Evolutionary conservation across 2,329 filamentous ascomycete genomes (phyloP).

Genomic region (Ophiocordyceps camponoti-leonardi): DNA sequence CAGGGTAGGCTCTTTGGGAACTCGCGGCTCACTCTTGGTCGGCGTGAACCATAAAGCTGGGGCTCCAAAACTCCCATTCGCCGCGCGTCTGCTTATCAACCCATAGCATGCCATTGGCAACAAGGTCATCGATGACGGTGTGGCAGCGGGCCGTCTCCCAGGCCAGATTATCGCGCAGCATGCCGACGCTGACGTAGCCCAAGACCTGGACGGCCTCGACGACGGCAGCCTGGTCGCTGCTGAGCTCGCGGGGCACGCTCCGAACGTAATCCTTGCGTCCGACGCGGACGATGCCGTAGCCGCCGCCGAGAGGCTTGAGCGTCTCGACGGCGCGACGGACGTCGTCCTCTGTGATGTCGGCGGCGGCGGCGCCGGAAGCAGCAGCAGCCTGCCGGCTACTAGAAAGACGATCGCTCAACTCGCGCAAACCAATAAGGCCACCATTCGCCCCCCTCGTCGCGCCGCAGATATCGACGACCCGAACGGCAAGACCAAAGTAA

Average conservation of each 20-base stretch:
- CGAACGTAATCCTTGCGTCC: slow-evolving; percentile 77
- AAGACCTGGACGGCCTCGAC: slow-evolving; percentile 81
- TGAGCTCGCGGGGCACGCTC: slow-evolving; percentile 86
- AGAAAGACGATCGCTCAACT: slow-evolving; percentile 62
- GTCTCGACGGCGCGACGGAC: slow-evolving; percentile 78
- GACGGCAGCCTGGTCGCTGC: slow-evolving; percentile 82
- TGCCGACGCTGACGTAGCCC: slow-evolving; percentile 76
- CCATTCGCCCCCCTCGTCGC: slow-evolving; percentile 81
- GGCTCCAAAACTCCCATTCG: slow-evolving; percentile 91
- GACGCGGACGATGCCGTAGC: slow-evolving; percentile 71
- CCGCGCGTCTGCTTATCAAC: slow-evolving; percentile 61
- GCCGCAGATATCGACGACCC: slow-evolving; percentile 83
- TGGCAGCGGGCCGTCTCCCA: slow-evolving; percentile 77
- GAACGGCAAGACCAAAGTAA: slow-evolving; percentile 94
- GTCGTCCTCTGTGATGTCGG: slow-evolving; percentile 81
- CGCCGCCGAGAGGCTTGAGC: slow-evolving; percentile 70
- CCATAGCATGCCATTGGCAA: slow-evolving; percentile 85
- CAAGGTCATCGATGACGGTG: slow-evolving; percentile 78
- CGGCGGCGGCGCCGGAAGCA: slow-evolving; percentile 18
- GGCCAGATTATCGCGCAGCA: slow-evolving; percentile 70
- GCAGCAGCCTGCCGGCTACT: slow-evolving; percentile 26
- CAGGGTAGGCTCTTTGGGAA: not conserved
- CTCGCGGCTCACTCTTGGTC: not conserved
- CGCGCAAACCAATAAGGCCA: slow-evolving; percentile 69
- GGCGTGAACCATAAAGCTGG: slow-evolving; percentile 44